Evolutionary conservation across 2,329 filamentous ascomycete genomes (phyloP).

Genomic region (Trichoderma hamatum): DNA sequence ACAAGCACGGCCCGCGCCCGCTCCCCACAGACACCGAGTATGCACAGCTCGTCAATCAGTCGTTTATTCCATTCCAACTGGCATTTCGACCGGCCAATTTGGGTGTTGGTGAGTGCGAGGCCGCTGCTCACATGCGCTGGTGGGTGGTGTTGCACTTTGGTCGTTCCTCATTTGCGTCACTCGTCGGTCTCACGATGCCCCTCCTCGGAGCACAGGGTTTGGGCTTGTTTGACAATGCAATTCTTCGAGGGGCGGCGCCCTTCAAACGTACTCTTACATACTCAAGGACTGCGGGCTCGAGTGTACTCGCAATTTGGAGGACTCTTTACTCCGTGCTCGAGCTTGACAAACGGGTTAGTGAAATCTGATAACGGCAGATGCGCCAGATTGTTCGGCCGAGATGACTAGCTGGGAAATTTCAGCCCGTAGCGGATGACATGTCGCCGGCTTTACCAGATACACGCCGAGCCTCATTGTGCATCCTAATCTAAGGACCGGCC

Average conservation of each 20-base stretch:
- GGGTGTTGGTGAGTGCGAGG: slow-evolving; percentile 10
- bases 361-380: slow-evolving; percentile 6
- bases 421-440: background rate
- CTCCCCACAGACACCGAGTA: slow-evolving; percentile 15
- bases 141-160: slow-evolving; percentile 9
- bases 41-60: background rate
- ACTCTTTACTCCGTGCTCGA: background rate
- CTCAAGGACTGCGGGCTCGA: background rate
- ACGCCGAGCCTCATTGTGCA: background rate
- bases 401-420: background rate
- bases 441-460: slow-evolving; percentile 4
- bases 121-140: slow-evolving; percentile 20
- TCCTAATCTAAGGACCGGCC: background rate
- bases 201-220: background rate
- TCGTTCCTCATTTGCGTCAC: slow-evolving; percentile 17
- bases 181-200: slow-evolving; percentile 22
- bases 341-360: background rate
- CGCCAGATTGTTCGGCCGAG: slow-evolving; percentile 7
- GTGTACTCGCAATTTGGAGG: background rate
- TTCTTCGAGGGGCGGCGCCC: background rate
- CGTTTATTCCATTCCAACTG: background rate
- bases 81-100: background rate
- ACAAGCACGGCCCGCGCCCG: slow-evolving; percentile 16
- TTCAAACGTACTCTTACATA: background rate
- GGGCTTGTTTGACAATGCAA: background rate